Conservation (phyloP, 2,329 filamentous ascomycete species). For the Colletotrichum lupini region DNA sequence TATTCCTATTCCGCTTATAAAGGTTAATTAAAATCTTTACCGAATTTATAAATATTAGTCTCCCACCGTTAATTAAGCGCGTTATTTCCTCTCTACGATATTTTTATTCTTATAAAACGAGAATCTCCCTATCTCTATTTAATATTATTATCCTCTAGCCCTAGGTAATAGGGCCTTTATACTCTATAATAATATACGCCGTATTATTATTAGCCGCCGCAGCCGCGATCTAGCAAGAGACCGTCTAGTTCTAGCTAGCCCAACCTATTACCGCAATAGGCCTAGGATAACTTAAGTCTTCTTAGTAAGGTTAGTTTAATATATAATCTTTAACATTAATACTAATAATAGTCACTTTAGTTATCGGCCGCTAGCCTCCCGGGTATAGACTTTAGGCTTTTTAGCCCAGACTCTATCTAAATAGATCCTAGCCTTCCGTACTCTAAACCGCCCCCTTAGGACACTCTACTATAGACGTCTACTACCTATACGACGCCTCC, state of each 20-base stretch:
- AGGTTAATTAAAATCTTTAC: background rate
- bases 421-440: conserved; percentile 25
- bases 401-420: conserved; percentile 23
- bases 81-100: background rate
- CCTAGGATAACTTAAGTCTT: conserved; percentile 18
- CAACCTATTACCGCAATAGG: conserved; percentile 20
- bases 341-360: background rate
- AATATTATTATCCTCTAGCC: conserved; percentile 15
- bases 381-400: conserved; percentile 27
- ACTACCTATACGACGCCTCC: conserved; percentile 15
- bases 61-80: background rate
- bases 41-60: conserved; percentile 1
- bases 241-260: conserved; percentile 24
- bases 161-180: conserved; percentile 31
- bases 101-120: conserved; percentile 14
- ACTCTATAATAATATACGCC: conserved; percentile 36
- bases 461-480: conserved; percentile 28
- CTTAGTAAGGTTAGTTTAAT: conserved; percentile 24
- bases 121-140: background rate
- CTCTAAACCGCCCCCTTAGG: conserved; percentile 28
- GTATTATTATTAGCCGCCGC: conserved; percentile 19
- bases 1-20: background rate
- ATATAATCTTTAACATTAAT: conserved; percentile 14
- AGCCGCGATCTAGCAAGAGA: conserved; percentile 10
- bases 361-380: conserved; percentile 27